phyloP scores from a whole-genome alignment of 306 rosid genomes.

The Vigna mungo region DNA sequence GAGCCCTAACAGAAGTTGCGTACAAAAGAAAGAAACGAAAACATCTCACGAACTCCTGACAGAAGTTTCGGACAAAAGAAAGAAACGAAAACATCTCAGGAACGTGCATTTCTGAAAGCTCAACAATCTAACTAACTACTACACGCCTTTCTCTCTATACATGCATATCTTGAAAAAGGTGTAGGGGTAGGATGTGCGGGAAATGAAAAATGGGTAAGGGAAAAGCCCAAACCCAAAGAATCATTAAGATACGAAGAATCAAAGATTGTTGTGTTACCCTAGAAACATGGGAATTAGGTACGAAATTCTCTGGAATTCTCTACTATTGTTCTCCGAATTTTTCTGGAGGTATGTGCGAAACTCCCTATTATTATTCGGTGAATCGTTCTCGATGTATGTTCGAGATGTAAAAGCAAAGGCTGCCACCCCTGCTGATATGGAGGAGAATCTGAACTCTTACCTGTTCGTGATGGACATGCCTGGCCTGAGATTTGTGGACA shows the following conservation, averaged over 20 bases:
- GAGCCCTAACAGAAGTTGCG: too few species aligned
- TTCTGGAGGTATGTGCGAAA: too few species aligned
- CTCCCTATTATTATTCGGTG: too few species aligned
- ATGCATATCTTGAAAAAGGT: too few species aligned
- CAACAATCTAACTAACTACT: too few species aligned
- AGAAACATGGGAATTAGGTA: not conserved
- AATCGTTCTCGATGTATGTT: conserved; percentile 66
- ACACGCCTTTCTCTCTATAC: too few species aligned
- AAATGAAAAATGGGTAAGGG: not conserved
- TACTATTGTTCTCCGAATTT: not conserved
- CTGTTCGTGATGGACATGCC: conserved; percentile 90
- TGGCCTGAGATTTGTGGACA: conserved; percentile 79
- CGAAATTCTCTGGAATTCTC: conserved; percentile 7
- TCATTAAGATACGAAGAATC: too few species aligned
- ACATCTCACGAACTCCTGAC: too few species aligned
- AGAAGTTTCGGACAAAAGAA: too few species aligned
- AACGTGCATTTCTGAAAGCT: too few species aligned
- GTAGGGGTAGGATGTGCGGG: not conserved
- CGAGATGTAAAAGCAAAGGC: conserved; percentile 93
- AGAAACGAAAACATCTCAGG: too few species aligned
- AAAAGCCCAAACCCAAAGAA: not conserved
- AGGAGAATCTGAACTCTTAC: conserved; percentile 70
- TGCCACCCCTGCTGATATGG: conserved; percentile 82
- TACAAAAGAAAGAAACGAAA: too few species aligned
- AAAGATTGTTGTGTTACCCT: not conserved